Conservation (phyloP, 2,329 filamentous ascomycete species). For the Neofusicoccum cordaticola region DNA sequence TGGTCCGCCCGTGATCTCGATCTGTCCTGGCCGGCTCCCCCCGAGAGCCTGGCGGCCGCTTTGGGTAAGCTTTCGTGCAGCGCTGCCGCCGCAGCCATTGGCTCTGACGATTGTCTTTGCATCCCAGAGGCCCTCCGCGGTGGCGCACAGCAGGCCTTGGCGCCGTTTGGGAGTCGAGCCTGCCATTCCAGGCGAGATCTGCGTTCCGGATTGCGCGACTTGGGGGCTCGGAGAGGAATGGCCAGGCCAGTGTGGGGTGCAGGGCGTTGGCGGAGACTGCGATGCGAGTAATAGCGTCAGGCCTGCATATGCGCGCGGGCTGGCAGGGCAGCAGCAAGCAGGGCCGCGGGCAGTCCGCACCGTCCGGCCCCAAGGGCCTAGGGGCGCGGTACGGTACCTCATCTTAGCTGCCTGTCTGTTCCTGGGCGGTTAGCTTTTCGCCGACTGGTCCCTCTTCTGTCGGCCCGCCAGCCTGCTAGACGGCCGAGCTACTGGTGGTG, state of each 20-base stretch:
- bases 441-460: neutral
- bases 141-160: slow-evolving; percentile 16
- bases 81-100: slow-evolving; percentile 4
- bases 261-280: neutral
- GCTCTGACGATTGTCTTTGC: slow-evolving; percentile 12
- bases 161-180: slow-evolving; percentile 14
- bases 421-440: neutral
- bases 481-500: neutral
- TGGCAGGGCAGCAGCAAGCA: neutral
- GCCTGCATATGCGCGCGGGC: slow-evolving; percentile 10
- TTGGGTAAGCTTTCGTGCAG: slow-evolving; percentile 7
- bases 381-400: neutral
- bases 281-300: slow-evolving; percentile 15
- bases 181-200: slow-evolving; percentile 19
- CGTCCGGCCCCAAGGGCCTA: neutral
- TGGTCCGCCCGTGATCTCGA: neutral
- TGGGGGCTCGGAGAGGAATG: slow-evolving; percentile 8
- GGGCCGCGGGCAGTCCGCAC: neutral
- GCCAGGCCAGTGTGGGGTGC: slow-evolving; percentile 13
- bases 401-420: neutral
- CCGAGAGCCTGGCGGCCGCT: neutral
- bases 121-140: slow-evolving; percentile 6
- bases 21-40: neutral
- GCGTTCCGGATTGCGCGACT: slow-evolving; percentile 16
- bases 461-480: neutral